A percentile compares a stretch with the other conserved stretches of the same genome.
Conservation (phyloP, 768 basidiomycete species). For the Nidula microcarpa region DNA sequence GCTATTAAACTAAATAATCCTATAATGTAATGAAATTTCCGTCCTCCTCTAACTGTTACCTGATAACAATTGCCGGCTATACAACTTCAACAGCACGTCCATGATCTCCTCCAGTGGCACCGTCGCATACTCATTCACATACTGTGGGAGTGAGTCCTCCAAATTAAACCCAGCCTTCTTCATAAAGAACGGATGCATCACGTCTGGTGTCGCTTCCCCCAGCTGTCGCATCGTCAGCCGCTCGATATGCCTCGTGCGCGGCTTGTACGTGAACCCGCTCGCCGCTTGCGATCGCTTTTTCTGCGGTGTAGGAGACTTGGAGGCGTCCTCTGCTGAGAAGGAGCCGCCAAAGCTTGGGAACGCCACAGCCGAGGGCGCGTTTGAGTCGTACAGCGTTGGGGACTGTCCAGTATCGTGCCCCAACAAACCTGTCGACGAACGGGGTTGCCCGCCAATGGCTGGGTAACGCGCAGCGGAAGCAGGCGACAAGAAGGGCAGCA, state of each 20-base stretch:
- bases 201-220: conserved; percentile 85
- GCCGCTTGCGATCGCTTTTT: neutral
- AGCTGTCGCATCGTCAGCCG: conserved; percentile 82
- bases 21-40: neutral
- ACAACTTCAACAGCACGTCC: conserved; percentile 72
- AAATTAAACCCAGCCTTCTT: conserved; percentile 81
- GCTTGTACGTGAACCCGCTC: conserved; percentile 45
- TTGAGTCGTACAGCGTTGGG: neutral
- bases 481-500: neutral
- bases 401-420: neutral
- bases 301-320: conserved; percentile 3
- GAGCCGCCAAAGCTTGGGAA: neutral
- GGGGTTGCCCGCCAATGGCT: neutral
- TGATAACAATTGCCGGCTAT: conserved; percentile 66
- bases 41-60: conserved; percentile 14
- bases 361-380: conserved; percentile 2
- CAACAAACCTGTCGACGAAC: neutral
- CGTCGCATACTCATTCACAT: conserved; percentile 86
- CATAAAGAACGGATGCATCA: conserved; percentile 86
- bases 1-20: neutral
- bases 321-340: neutral
- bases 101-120: conserved; percentile 80
- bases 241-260: conserved; percentile 64
- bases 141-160: conserved; percentile 82
- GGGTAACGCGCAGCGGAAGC: neutral